Evolutionary conservation across 164 flowering plant genomes (phyloP), one percentile per base, ranked within the genome.

Genomic region (Tinospora cordifolia): DNA sequence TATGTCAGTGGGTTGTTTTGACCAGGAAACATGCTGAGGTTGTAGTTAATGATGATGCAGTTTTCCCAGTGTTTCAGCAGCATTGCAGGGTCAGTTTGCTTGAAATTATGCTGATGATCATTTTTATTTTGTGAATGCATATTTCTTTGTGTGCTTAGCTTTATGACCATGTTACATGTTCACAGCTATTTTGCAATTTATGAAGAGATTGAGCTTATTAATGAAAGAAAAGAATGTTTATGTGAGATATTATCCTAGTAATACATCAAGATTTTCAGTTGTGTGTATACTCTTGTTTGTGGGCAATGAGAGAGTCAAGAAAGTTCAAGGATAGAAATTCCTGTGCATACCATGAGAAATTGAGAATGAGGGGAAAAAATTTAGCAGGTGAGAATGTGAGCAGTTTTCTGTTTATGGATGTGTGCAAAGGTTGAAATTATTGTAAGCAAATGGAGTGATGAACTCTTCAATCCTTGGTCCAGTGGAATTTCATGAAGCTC

Each of bases 21-120:
- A 89, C 79, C 70, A 87, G 96, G 79, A 90, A 94, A 77, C 99
- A 94, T 79, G 97, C 99, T 12, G 81, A 83, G 71, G 86, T 86
- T 74, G 83, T 90, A 12, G 90, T 90, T 74, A 76, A 85, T 40
- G 99, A 94, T 76, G 79, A 83, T 21, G 80, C 76, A 4, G 91
- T 92, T 27, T 88, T 81, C 74, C 89, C 92, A 62, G 82, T 85
- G 81, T 94, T 94, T 82, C 89, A 87, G 76, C 79, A 63, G 78
- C 87, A 90, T 77, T 94, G 99, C 89, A 89, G 74, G 94, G 98
- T 75, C 21, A 85, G 83, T 81, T 81, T 19, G 6, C 30, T 30
- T 39, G 19, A 30, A 70, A 62, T 17, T 39, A 39, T 49, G 62
- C 44, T 71, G 59, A 40, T 62, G 66, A 49, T 38, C 26, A 22